These are phyloP conservation scores for Zoysia matrella DNA, from an alignment of 202 grass and related monocot genomes.

Conservation along the genomic window DNA sequence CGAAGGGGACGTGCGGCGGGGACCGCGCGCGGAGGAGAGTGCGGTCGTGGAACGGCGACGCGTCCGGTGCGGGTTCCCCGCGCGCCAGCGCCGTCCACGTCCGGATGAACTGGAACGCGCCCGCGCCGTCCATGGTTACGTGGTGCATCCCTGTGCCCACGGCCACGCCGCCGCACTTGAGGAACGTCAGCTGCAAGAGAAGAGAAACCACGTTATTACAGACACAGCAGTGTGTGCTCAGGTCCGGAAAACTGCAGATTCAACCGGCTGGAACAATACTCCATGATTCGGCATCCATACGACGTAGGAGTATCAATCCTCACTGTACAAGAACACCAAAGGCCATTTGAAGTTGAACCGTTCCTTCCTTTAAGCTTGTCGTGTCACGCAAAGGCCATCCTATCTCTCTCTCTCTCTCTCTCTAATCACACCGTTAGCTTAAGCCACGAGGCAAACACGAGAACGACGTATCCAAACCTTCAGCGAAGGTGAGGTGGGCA, in stretches of 20 bases:
- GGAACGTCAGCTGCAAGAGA: slow-evolving; percentile 65
- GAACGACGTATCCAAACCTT: slow-evolving; percentile 19
- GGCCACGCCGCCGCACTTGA: slow-evolving; percentile 73
- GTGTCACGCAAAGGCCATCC: background rate
- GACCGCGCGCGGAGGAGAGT: slow-evolving; percentile 41
- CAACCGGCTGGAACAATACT: no score
- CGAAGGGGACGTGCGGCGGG: no score
- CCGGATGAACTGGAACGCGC: no score
- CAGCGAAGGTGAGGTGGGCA: slow-evolving; percentile 10
- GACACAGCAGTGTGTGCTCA: no score
- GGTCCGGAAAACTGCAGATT: no score
- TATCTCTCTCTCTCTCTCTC: background rate
- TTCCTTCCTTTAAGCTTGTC: background rate
- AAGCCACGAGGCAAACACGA: background rate
- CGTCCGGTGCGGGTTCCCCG: background rate
- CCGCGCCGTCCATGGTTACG: slow-evolving; percentile 58
- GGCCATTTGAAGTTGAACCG: background rate
- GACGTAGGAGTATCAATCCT: no score
- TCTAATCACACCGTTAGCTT: background rate
- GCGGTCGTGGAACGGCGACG: slow-evolving; percentile 55
- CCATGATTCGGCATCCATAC: no score
- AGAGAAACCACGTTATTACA: background rate
- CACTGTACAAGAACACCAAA: background rate
- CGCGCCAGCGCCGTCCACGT: slow-evolving; percentile 38
- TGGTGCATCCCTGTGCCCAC: slow-evolving; percentile 79